Base-by-base conservation (phyloP, 805 yeast genomes). In the Blastobotrys americana region DNA sequence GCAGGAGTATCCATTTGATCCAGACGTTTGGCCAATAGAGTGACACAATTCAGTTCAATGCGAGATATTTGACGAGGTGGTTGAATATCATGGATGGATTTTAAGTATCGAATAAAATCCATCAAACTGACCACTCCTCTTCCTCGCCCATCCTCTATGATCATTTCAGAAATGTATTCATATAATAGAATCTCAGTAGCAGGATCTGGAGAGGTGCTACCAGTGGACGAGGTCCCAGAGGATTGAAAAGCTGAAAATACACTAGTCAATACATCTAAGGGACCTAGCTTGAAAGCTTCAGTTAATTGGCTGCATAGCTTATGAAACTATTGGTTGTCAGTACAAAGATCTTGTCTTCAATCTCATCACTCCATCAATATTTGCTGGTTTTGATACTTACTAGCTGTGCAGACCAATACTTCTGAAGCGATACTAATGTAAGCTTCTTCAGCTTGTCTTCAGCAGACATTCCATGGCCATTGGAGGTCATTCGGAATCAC, bases 281-380 rank as follows among this genome's bases (percentile, higher is more conserved):
- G 31, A 25, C 13, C 31, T 13, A 25, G 13, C 13, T 25, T 25
- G 31, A 25, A 25, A 8, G 31, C 31, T 35, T 61, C 66, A 41
- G 54, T 56, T 22, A 63, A 48, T 45, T 63, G 66, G 34, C 43
- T 33, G 19, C 55, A 57, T 16, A 61, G 51, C 20, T 63, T 55
- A 8, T 41, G 42, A 42, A 53, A 63, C 41, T 58, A 23, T 23
- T n/a, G n/a, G n/a, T n/a, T n/a, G n/a, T n/a, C n/a, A n/a, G n/a
- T n/a, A n/a, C n/a, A n/a, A n/a, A n/a, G n/a, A n/a, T n/a, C n/a
- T n/a, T n/a, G n/a, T n/a, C n/a, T n/a, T n/a, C n/a, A n/a, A n/a
- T n/a, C n/a, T n/a, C n/a, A n/a, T n/a, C n/a, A n/a, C n/a, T n/a
- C n/a, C n/a, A n/a, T n/a, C n/a, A n/a, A n/a, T n/a, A n/a, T n/a